Conservation (phyloP, 2,329 filamentous ascomycete species). For the Cadophora gregata region DNA sequence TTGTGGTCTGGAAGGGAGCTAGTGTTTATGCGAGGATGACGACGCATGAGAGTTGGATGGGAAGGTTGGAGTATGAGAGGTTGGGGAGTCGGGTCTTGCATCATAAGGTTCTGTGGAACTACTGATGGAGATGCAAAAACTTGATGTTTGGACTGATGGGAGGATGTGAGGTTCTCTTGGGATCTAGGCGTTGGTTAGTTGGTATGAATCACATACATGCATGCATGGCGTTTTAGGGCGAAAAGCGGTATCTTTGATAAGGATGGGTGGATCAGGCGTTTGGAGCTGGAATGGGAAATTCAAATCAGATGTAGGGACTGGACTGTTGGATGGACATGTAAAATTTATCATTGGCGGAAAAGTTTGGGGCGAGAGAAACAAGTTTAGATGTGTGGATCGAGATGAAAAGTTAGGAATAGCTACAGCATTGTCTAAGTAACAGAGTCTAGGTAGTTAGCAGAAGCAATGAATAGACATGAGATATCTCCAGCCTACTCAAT, state of each 20-base stretch:
- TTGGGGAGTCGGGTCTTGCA: conserved; percentile 82
- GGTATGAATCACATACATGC: not conserved
- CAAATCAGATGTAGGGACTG: too few species aligned
- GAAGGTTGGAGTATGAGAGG: conserved; percentile 84
- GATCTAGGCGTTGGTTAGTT: not conserved
- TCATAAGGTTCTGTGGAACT: conserved; percentile 67
- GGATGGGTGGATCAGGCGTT: not conserved
- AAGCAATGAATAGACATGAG: too few species aligned
- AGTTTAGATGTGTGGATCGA: not conserved
- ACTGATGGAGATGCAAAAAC: not conserved
- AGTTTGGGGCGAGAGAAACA: not conserved
- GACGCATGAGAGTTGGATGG: conserved; percentile 96
- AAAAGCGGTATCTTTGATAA: not conserved
- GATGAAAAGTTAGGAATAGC: too few species aligned
- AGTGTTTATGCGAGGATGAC: conserved; percentile 87
- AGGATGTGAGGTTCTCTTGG: not conserved
- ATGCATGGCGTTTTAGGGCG: conserved; percentile 2
- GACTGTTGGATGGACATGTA: conserved; percentile 7
- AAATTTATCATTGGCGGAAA: not conserved
- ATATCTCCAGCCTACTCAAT: too few species aligned
- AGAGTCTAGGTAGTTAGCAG: too few species aligned
- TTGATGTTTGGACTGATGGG: not conserved
- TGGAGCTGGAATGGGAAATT: too few species aligned
- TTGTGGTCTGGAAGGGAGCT: conserved; percentile 97
- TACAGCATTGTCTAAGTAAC: too few species aligned